Evolutionary conservation across 176 grass and related monocot species (phyloP).

Genomic region (Oryza punctata): DNA sequence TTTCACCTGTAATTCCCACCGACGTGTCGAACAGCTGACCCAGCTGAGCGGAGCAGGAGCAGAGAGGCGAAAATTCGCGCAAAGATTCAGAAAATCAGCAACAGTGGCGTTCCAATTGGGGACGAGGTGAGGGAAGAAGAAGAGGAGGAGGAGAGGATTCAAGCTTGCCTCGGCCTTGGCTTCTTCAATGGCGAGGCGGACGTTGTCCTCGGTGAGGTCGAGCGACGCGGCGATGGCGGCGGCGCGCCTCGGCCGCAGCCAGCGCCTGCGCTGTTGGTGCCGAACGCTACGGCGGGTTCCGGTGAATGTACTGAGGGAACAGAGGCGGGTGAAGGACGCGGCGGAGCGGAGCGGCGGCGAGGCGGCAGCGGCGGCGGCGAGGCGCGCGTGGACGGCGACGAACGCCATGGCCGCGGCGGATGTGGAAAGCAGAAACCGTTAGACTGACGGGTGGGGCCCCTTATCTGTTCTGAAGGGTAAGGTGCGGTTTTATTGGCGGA

Average conservation of each 20-base stretch:
- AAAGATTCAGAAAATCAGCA: neutral
- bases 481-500: neutral
- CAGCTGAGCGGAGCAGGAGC: slow-evolving; percentile 48
- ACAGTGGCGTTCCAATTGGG: slow-evolving; percentile 1
- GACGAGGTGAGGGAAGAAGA: neutral
- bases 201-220: slow-evolving; percentile 92
- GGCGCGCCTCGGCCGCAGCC: slow-evolving; percentile 11
- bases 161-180: slow-evolving; percentile 63
- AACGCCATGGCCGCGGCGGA: slow-evolving; percentile 39
- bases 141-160: neutral
- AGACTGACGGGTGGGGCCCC: slow-evolving; percentile 46
- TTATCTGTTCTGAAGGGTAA: slow-evolving; percentile 19
- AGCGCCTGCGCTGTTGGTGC: slow-evolving; percentile 8
- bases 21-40: slow-evolving; percentile 87
- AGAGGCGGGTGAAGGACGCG: neutral
- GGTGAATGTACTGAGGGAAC: neutral
- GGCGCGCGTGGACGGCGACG: slow-evolving; percentile 38
- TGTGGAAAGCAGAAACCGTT: slow-evolving; percentile 30
- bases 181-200: slow-evolving; percentile 63
- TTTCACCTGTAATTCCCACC: slow-evolving; percentile 84
- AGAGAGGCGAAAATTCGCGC: neutral
- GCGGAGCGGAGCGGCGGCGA: neutral
- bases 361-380: neutral
- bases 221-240: slow-evolving; percentile 56
- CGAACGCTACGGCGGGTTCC: neutral